phyloP scores from a whole-genome alignment of 139 green algal species.

The Chlorella sp. region DNA sequence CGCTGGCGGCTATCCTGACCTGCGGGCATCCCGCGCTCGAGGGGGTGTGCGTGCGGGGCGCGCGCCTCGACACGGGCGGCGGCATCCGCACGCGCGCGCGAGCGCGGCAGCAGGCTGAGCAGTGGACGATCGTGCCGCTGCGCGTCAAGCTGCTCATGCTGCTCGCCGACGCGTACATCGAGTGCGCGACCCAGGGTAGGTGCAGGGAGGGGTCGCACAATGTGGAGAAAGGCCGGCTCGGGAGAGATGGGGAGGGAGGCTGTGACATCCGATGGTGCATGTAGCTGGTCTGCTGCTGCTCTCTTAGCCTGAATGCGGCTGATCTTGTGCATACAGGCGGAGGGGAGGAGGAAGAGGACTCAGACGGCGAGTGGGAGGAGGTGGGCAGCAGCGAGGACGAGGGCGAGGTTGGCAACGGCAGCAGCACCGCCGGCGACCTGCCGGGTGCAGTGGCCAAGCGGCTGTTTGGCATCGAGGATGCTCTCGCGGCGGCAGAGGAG shows the following conservation, averaged over 20 bases:
- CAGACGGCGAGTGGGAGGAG: constrained; percentile 17
- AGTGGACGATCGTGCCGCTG: constrained; percentile 49
- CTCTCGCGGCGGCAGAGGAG: not conserved
- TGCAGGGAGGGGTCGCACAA: too few relatives aligned
- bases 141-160: constrained; percentile 51
- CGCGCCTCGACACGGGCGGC: constrained; percentile 51
- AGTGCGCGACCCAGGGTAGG: constrained; percentile 32
- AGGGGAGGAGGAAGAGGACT: not conserved
- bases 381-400: constrained; percentile 28
- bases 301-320: too few relatives aligned
- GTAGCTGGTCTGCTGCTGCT: too few relatives aligned
- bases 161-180: constrained; percentile 50
- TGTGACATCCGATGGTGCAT: too few relatives aligned
- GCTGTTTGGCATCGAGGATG: not conserved
- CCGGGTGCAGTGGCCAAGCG: not conserved
- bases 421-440: not conserved
- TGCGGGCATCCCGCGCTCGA: constrained; percentile 40
- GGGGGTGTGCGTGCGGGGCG: constrained; percentile 47
- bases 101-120: constrained; percentile 37
- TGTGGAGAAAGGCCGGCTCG: too few relatives aligned
- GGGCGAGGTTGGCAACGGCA: constrained; percentile 6
- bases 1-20: constrained; percentile 56
- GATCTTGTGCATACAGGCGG: not conserved
- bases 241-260: not conserved
- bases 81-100: constrained; percentile 55